These are phyloP conservation scores for Penicillium oxalicum DNA, from an alignment of 2,329 filamentous ascomycete genomes.

Conservation along the genomic window DNA sequence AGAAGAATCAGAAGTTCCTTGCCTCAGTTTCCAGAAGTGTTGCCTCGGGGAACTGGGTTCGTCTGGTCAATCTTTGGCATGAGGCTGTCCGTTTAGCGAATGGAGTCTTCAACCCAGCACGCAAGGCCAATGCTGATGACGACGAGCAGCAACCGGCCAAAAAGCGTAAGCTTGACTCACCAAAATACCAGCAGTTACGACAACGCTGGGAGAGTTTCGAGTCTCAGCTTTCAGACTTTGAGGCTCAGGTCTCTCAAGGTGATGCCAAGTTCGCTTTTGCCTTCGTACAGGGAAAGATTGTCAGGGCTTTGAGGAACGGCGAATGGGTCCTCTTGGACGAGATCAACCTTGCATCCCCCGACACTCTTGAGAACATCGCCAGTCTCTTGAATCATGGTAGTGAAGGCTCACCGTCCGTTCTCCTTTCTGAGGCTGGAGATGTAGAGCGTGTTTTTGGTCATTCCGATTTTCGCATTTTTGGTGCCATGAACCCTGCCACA, in stretches of 20 bases:
- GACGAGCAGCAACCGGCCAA: conserved; percentile 65
- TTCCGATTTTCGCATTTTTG: conserved; percentile 90
- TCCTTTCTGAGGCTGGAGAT: conserved; percentile 89
- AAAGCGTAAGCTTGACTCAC: conserved; percentile 57
- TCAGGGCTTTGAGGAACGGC: conserved; percentile 91
- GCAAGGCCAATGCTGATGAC: conserved; percentile 27
- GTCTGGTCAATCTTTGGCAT: conserved; percentile 76
- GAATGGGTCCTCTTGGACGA: conserved; percentile 97
- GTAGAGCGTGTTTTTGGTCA: conserved; percentile 86
- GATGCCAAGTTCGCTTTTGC: conserved; percentile 83
- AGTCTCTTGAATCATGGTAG: conserved; percentile 74
- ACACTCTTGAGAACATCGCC: conserved; percentile 88
- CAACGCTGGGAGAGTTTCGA: conserved; percentile 78
- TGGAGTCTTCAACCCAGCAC: conserved; percentile 54
- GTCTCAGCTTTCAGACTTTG: conserved; percentile 67
- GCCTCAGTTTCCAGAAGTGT: conserved; percentile 74
- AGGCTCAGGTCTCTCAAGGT: conserved; percentile 65
- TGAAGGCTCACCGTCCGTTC: conserved; percentile 67
- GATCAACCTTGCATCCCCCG: conserved; percentile 90
- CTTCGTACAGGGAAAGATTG: conserved; percentile 91
- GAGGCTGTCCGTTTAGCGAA: conserved; percentile 86
- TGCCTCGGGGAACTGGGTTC: conserved; percentile 78
- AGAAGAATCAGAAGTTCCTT: conserved; percentile 82
- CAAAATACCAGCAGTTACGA: conserved; percentile 51
- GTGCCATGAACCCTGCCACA: conserved; percentile 97